Conservation (phyloP, 2,329 filamentous ascomycete genomes). For the Penicillium nordicum region DNA sequence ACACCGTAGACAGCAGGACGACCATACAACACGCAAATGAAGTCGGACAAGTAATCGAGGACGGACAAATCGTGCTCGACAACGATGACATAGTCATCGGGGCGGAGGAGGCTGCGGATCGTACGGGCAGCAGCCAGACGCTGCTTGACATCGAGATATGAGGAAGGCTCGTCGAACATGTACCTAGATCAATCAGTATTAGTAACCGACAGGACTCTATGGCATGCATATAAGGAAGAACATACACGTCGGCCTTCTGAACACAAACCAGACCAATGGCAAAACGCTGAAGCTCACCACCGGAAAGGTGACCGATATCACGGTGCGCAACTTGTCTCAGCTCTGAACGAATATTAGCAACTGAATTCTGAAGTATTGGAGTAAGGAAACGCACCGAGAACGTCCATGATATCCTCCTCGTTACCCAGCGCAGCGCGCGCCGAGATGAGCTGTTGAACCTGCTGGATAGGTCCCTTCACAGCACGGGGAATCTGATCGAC, state of each 20-base stretch:
- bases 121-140: constrained; percentile 87
- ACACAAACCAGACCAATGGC: constrained; percentile 95
- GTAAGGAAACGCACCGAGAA: constrained; percentile 56
- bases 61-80: constrained; percentile 99
- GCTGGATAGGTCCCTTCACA: constrained; percentile 75
- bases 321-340: constrained; percentile 86
- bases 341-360: constrained; percentile 51
- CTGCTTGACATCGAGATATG: constrained; percentile 99
- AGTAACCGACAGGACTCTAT: constrained; percentile 5
- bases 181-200: constrained; percentile 53
- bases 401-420: constrained; percentile 74
- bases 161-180: constrained; percentile 99
- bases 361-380: not conserved
- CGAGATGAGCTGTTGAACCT: constrained; percentile 74
- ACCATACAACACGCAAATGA: constrained; percentile 95
- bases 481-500: constrained; percentile 97
- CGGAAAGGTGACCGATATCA: constrained; percentile 84
- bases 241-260: constrained; percentile 84
- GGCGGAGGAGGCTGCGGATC: constrained; percentile 83
- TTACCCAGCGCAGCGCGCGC: constrained; percentile 74
- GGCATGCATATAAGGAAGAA: constrained; percentile 6
- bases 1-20: constrained; percentile 96
- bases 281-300: constrained; percentile 97
- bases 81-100: constrained; percentile 94
- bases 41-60: constrained; percentile 97